phyloP scores from a whole-genome alignment of 2,329 filamentous ascomycete species.

The Alternaria sp. region DNA sequence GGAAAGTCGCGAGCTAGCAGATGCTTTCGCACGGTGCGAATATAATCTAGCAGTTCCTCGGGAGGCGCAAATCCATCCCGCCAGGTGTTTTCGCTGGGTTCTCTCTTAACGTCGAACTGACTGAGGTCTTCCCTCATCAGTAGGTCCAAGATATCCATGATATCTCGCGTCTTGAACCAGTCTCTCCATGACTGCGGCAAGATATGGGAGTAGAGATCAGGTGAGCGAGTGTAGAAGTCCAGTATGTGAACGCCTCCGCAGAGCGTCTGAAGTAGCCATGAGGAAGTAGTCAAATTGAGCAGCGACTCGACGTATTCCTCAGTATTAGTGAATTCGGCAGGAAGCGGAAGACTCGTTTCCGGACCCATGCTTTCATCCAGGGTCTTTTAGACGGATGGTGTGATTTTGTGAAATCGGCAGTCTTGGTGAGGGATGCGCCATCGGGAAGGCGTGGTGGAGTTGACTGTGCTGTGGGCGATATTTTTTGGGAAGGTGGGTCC shows the following conservation, averaged over 20 bases:
- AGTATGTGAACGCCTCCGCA: slow-evolving; percentile 97
- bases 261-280: slow-evolving; percentile 81
- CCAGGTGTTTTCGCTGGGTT: slow-evolving; percentile 41
- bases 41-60: slow-evolving; percentile 71
- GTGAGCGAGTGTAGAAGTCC: slow-evolving; percentile 89
- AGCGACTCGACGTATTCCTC: slow-evolving; percentile 83
- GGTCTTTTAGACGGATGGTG: slow-evolving; percentile 1
- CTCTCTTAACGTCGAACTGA: slow-evolving; percentile 28
- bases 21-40: slow-evolving; percentile 72
- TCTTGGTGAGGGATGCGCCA: slow-evolving; percentile 3
- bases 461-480: slow-evolving; percentile 16
- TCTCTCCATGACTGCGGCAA: slow-evolving; percentile 81
- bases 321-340: slow-evolving; percentile 70
- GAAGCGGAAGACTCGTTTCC: slow-evolving; percentile 68
- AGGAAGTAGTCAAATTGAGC: slow-evolving; percentile 75
- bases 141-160: slow-evolving; percentile 79
- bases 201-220: slow-evolving; percentile 79
- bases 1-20: slow-evolving; percentile 69
- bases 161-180: slow-evolving; percentile 74
- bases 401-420: not conserved
- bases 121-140: slow-evolving; percentile 79
- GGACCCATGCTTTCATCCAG: slow-evolving; percentile 53
- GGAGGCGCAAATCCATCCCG: slow-evolving; percentile 55
- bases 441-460: slow-evolving; percentile 16
- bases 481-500: slow-evolving; percentile 25